These are phyloP conservation scores for Eimeria tenella DNA, from an alignment of 169 alveolate species.

Conservation along the genomic window DNA sequence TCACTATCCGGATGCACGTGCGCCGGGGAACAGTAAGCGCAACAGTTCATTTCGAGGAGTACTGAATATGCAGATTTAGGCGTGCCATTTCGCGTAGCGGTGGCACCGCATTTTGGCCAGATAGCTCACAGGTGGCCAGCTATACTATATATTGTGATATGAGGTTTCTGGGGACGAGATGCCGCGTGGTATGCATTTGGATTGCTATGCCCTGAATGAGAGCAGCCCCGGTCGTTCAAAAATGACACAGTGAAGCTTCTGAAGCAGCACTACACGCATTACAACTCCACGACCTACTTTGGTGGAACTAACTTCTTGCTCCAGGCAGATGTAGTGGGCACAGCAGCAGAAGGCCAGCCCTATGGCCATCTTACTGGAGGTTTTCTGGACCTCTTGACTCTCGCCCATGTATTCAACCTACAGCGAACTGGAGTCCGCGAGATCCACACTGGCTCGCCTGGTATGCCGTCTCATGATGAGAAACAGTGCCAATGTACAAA, in stretches of 20 bases:
- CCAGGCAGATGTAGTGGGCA: slow-evolving; percentile 37
- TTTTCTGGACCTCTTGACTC: slow-evolving; percentile 46
- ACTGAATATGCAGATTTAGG: too few species aligned
- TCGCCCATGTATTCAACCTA: slow-evolving; percentile 41
- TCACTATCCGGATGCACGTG: slow-evolving; percentile 56
- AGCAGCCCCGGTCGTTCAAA: slow-evolving; percentile 45
- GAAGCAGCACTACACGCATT: slow-evolving; percentile 6
- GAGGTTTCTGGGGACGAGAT: neutral
- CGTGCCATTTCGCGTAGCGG: too few species aligned
- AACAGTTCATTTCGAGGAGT: too few species aligned
- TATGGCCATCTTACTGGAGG: slow-evolving; percentile 62
- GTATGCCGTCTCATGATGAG: neutral
- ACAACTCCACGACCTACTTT: slow-evolving; percentile 45
- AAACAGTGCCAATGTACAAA: neutral
- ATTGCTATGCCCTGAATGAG: neutral
- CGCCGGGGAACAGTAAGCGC: slow-evolving; percentile 62
- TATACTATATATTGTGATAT: neutral
- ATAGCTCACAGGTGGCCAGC: too few species aligned
- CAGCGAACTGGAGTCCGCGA: slow-evolving; percentile 34
- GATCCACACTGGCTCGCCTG: slow-evolving; percentile 37
- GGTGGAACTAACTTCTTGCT: slow-evolving; percentile 44
- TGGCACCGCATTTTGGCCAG: too few species aligned
- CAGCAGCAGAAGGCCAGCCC: slow-evolving; percentile 37
- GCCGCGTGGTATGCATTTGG: neutral
- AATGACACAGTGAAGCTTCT: slow-evolving; percentile 17